Evolutionary conservation across 2,329 filamentous ascomycete genomes (phyloP).

Genomic region (Colletotrichum lini): DNA sequence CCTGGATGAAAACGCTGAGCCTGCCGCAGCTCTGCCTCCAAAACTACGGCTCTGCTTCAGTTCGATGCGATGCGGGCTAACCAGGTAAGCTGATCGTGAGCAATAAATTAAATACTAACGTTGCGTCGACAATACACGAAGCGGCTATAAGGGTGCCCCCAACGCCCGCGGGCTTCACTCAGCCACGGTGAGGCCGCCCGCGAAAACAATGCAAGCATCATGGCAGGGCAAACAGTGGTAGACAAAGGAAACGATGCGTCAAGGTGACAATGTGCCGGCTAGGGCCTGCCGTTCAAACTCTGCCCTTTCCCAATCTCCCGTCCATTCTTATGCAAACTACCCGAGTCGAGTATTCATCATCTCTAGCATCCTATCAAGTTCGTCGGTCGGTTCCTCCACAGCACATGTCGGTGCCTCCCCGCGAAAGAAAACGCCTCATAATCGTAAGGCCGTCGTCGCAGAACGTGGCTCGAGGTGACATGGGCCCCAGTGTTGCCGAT

Average conservation of each 20-base stretch:
- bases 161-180: slow-evolving; percentile 36
- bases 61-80: neutral
- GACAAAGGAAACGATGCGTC: slow-evolving; percentile 37
- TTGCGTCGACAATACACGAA: slow-evolving; percentile 40
- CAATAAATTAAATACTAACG: slow-evolving; percentile 41
- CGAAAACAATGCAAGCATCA: slow-evolving; percentile 30
- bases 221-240: slow-evolving; percentile 28
- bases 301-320: slow-evolving; percentile 36
- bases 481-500: slow-evolving; percentile 20
- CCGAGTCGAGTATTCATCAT: slow-evolving; percentile 40
- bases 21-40: neutral
- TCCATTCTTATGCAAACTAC: slow-evolving; percentile 42
- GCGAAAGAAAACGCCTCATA: slow-evolving; percentile 33
- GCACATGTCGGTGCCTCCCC: slow-evolving; percentile 18
- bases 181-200: slow-evolving; percentile 28
- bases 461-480: slow-evolving; percentile 23
- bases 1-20: neutral
- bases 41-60: no score
- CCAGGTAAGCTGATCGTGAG: slow-evolving; percentile 25
- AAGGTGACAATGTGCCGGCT: slow-evolving; percentile 40
- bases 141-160: slow-evolving; percentile 39
- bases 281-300: slow-evolving; percentile 37
- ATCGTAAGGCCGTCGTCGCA: slow-evolving; percentile 36
- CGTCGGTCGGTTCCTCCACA: neutral
- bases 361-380: slow-evolving; percentile 20